Percentiles rank a stretch among this genome's conserved stretches.
Evolutionary conservation across 306 rosid genomes (phyloP).

Genomic region (Glycine soja): DNA sequence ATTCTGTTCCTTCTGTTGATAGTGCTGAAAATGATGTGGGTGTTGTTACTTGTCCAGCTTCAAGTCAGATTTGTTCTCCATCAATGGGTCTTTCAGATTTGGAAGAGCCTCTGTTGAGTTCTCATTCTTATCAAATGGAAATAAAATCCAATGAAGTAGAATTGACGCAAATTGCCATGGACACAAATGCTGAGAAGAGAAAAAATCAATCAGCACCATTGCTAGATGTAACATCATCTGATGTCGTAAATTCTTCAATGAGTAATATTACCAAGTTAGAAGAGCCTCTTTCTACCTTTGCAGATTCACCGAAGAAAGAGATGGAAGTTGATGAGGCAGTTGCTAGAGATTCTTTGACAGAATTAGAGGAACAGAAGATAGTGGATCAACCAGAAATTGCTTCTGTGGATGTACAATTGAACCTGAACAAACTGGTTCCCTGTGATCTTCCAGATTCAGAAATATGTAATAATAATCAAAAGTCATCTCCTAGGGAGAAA

Average conservation of each 20-base stretch:
- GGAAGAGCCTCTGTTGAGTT: constrained; percentile 49
- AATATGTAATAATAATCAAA: constrained; percentile 43
- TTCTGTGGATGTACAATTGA: constrained; percentile 46
- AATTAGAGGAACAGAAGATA: constrained; percentile 46
- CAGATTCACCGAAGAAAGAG: constrained; percentile 18
- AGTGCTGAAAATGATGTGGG: constrained; percentile 43
- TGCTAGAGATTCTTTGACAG: constrained; percentile 51
- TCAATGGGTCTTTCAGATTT: constrained; percentile 46
- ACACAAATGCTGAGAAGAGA: constrained; percentile 44
- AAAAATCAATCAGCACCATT: constrained; percentile 47
- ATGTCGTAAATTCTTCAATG: constrained; percentile 46
- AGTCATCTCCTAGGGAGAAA: constrained; percentile 48
- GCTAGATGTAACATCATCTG: constrained; percentile 42
- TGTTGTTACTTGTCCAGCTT: constrained; percentile 45
- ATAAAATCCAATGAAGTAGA: constrained; percentile 52
- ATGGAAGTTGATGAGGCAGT: constrained; percentile 46
- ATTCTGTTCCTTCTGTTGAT: constrained; percentile 42
- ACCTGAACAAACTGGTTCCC: constrained; percentile 39
- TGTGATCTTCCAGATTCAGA: constrained; percentile 51
- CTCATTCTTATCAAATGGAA: constrained; percentile 49
- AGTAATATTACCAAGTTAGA: constrained; percentile 43
- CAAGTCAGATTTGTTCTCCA: constrained; percentile 51
- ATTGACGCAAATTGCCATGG: constrained; percentile 51
- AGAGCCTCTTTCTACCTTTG: constrained; percentile 47
- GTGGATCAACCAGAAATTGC: constrained; percentile 48